A percentile compares a stretch with the other conserved stretches of the same genome.
These are phyloP conservation scores for Naganishia onofrii DNA, from an alignment of 768 basidiomycete genomes.

Conservation along the genomic window DNA sequence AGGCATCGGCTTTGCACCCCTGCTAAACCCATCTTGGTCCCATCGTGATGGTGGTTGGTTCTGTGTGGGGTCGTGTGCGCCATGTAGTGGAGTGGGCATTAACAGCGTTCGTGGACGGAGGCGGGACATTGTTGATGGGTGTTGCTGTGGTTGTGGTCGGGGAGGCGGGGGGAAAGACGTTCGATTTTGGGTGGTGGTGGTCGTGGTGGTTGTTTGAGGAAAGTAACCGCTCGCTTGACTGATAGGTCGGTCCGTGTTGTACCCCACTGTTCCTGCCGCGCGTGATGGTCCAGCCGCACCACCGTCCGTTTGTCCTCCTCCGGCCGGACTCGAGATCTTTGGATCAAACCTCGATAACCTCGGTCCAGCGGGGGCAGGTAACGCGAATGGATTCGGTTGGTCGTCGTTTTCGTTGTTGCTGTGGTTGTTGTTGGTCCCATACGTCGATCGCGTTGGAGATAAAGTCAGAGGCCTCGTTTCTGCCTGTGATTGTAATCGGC, in stretches of 20 bases:
- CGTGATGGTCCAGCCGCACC: neutral
- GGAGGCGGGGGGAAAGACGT: neutral
- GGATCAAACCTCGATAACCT: conserved; percentile 75
- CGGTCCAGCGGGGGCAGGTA: conserved; percentile 63
- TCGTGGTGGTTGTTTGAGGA: conserved; percentile 28
- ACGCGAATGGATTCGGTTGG: conserved; percentile 67
- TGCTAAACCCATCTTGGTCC: conserved; percentile 59
- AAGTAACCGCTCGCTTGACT: conserved; percentile 53
- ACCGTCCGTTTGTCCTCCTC: neutral
- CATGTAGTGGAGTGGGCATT: conserved; percentile 85
- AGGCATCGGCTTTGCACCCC: conserved; percentile 74
- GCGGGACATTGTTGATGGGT: conserved; percentile 57
- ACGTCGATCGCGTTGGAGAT: no score
- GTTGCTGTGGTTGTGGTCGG: neutral
- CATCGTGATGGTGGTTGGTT: conserved; percentile 52
- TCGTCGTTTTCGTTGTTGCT: conserved; percentile 40
- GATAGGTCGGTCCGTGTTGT: conserved; percentile 49
- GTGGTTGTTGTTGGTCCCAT: no score
- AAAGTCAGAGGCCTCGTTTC: no score
- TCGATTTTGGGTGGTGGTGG: no score
- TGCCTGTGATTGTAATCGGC: no score
- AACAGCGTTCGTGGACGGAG: conserved; percentile 87
- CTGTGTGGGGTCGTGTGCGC: conserved; percentile 52
- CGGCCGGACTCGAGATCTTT: conserved; percentile 58
- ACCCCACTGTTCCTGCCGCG: no score